phyloP scores from a whole-genome alignment of 2,329 filamentous ascomycete genomes.

The Neophaeococcomyces mojaviensis region DNA sequence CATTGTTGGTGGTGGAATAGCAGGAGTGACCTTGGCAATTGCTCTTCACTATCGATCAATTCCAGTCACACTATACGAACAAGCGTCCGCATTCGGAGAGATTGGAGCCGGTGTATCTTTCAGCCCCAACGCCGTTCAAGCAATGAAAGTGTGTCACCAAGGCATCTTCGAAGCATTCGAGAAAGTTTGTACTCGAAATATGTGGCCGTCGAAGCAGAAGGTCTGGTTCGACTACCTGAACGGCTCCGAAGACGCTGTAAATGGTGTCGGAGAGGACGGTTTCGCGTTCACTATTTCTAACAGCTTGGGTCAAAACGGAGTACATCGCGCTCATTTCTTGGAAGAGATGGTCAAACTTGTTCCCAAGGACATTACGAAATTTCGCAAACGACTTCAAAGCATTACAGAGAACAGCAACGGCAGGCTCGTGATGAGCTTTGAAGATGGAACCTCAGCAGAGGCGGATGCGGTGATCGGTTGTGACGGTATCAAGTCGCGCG shows the following conservation, averaged over 20 bases:
- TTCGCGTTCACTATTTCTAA: slow-evolving; percentile 35
- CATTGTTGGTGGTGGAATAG: too few relatives aligned
- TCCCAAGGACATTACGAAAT: slow-evolving; percentile 34
- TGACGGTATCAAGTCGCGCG: slow-evolving; percentile 56
- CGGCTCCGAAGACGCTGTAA: slow-evolving; percentile 23
- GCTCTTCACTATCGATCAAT: slow-evolving; percentile 22
- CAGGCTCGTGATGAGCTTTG: slow-evolving; percentile 34
- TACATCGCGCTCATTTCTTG: slow-evolving; percentile 44
- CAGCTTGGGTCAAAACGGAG: slow-evolving; percentile 22
- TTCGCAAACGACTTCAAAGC: slow-evolving; percentile 36
- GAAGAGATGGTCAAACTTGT: slow-evolving; percentile 43
- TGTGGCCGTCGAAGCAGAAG: slow-evolving; percentile 28
- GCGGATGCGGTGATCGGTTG: slow-evolving; percentile 46
- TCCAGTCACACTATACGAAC: slow-evolving; percentile 36
- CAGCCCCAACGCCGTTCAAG: slow-evolving; percentile 41
- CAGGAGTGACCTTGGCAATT: slow-evolving; percentile 14
- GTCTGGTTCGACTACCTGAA: slow-evolving; percentile 39
- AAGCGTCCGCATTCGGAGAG: slow-evolving; percentile 42
- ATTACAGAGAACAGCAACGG: slow-evolving; percentile 13
- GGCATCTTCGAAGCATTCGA: slow-evolving; percentile 36
- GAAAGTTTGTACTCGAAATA: slow-evolving; percentile 26
- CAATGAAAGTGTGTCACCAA: slow-evolving; percentile 40
- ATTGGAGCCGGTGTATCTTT: slow-evolving; percentile 47
- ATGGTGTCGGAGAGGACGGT: slow-evolving; percentile 28
- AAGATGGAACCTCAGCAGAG: slow-evolving; percentile 36